These are phyloP conservation scores for Nannochloropsis granulata DNA, from an alignment of 108 stramenopile genomes.

Conservation along the genomic window DNA sequence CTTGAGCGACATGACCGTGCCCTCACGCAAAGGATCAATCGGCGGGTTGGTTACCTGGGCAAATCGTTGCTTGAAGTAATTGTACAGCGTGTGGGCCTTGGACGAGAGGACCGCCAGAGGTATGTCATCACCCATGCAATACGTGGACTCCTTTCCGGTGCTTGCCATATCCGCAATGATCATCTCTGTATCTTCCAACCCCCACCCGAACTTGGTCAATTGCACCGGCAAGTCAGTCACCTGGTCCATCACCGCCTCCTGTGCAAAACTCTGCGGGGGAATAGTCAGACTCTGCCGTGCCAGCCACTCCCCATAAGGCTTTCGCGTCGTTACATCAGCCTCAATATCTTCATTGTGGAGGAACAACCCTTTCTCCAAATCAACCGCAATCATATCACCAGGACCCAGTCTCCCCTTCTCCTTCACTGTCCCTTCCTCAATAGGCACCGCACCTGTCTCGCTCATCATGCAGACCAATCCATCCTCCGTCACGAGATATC, in stretches of 20 bases:
- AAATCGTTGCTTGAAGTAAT: conserved; percentile 98
- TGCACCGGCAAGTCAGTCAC: neutral
- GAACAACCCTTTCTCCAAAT: conserved; percentile 77
- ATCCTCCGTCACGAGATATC: conserved; percentile 91
- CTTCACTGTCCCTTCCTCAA: conserved; percentile 63
- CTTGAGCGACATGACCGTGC: conserved; percentile 92
- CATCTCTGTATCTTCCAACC: conserved; percentile 33
- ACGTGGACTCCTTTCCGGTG: conserved; percentile 64
- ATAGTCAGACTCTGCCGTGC: neutral
- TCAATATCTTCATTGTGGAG: conserved; percentile 92
- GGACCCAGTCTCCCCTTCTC: conserved; percentile 89
- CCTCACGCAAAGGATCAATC: conserved; percentile 93
- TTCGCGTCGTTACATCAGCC: conserved; percentile 62
- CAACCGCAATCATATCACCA: conserved; percentile 93
- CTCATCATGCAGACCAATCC: conserved; percentile 81
- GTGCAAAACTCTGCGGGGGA: neutral
- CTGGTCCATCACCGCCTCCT: neutral
- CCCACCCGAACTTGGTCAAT: conserved; percentile 26
- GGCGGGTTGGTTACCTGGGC: conserved; percentile 97
- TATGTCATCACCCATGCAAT: conserved; percentile 95
- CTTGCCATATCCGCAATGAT: conserved; percentile 24
- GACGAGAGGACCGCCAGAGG: conserved; percentile 85
- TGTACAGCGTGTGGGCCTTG: conserved; percentile 72
- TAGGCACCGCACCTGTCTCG: conserved; percentile 81
- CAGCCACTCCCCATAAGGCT: conserved; percentile 81